Conservation (phyloP, 305 asterid genomes). For the Solanum aculeatissimum region DNA sequence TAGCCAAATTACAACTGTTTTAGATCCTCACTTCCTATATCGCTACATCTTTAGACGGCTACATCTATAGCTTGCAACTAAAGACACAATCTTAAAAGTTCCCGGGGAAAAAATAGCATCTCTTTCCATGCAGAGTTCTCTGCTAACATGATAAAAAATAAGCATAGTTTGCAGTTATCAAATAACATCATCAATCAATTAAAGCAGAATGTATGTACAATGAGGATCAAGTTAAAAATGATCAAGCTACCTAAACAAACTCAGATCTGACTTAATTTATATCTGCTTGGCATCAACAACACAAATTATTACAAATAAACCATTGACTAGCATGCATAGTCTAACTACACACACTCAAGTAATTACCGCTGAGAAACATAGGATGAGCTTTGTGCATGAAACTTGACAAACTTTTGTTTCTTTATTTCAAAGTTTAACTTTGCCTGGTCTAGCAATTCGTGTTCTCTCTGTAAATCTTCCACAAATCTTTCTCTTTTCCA, state of each 20-base stretch:
- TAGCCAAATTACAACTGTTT: neutral
- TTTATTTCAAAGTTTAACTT: neutral
- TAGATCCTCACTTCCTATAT: neutral
- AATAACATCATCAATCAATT: too few species aligned
- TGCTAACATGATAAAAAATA: neutral
- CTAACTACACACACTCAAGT: neutral
- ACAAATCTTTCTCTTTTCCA: constrained; percentile 38
- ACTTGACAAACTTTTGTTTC: constrained; percentile 20
- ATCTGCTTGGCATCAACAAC: neutral
- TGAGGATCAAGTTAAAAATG: too few species aligned
- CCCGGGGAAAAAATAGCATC: neutral
- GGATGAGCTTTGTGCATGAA: constrained; percentile 11
- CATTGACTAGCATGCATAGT: neutral
- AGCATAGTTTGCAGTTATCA: too few species aligned
- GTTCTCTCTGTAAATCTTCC: constrained; percentile 43
- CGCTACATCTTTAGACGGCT: neutral
- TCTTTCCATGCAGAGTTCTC: neutral
- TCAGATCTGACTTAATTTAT: too few species aligned
- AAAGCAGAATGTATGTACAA: too few species aligned
- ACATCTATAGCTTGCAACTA: neutral
- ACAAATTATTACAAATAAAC: neutral
- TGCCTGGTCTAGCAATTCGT: constrained; percentile 22
- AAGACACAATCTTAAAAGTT: neutral
- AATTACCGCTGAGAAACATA: constrained; percentile 34
- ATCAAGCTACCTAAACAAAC: too few species aligned